These are phyloP conservation scores for Cystobasidium onofrii DNA, from an alignment of 768 basidiomycete species.

Conservation along the genomic window DNA sequence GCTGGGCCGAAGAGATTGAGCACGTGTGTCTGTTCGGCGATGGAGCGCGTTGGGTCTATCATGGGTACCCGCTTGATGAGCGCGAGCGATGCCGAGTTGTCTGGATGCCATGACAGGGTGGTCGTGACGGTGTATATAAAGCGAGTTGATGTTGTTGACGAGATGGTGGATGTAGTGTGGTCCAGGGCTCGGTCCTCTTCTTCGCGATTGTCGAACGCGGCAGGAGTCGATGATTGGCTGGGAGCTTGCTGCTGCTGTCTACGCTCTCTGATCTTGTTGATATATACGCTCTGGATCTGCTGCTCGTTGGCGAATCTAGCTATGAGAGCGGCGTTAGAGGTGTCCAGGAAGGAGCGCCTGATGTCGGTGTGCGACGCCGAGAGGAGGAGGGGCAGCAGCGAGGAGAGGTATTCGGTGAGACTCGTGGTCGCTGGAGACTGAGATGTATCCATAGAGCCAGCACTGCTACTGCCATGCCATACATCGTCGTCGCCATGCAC, in stretches of 20 bases:
- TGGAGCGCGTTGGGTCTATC: conserved; percentile 68
- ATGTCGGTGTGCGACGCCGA: conserved; percentile 12
- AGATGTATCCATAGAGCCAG: neutral
- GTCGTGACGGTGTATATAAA: conserved; percentile 47
- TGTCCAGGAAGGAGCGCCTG: conserved; percentile 9
- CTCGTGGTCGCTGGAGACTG: neutral
- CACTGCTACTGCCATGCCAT: neutral
- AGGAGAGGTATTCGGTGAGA: conserved; percentile 5
- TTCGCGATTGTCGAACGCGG: neutral
- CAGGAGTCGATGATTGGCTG: neutral
- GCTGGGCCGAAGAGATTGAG: conserved; percentile 63
- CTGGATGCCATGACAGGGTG: conserved; percentile 68
- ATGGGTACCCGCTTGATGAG: conserved; percentile 79
- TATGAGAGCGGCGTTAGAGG: conserved; percentile 3
- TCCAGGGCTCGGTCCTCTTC: neutral
- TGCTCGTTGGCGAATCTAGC: conserved; percentile 27
- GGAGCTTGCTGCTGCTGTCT: neutral
- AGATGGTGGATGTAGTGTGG: neutral
- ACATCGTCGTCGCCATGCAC: neutral
- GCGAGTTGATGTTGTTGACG: neutral
- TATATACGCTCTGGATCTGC: conserved; percentile 29
- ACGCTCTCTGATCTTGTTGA: conserved; percentile 22
- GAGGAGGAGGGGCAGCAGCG: conserved; percentile 11
- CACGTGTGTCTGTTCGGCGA: conserved; percentile 79
- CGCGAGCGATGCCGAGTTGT: conserved; percentile 75